Conservation (phyloP, 2,329 filamentous ascomycete species). For the Hypoxylon sp. region DNA sequence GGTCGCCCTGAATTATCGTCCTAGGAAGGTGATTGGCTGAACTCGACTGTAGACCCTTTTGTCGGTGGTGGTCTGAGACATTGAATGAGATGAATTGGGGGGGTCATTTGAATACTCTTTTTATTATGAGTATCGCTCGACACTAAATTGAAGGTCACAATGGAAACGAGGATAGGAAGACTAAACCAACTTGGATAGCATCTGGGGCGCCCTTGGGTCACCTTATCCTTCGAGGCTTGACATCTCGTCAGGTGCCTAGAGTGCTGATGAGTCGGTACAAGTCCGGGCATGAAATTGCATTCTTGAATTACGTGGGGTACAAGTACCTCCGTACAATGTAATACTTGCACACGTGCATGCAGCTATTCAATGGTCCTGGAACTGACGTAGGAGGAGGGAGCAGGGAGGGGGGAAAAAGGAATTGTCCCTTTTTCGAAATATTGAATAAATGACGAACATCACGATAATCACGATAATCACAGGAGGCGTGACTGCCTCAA, state of each 20-base stretch:
- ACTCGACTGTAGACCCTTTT: slow-evolving; percentile 30
- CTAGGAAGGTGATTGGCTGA: slow-evolving; percentile 36
- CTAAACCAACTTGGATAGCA: background rate
- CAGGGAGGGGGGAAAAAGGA: slow-evolving; percentile 24
- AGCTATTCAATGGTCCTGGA: slow-evolving; percentile 26
- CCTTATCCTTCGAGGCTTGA: slow-evolving; percentile 26
- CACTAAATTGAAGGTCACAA: slow-evolving; percentile 2
- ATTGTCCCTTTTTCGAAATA: slow-evolving; percentile 7
- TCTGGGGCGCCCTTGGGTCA: slow-evolving; percentile 5
- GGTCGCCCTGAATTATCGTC: slow-evolving; percentile 28
- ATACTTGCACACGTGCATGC: background rate
- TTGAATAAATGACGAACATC: slow-evolving; percentile 5
- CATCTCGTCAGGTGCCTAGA: slow-evolving; percentile 10
- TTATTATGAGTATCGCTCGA: slow-evolving; percentile 25
- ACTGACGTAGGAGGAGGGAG: slow-evolving; percentile 40
- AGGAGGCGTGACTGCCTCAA: slow-evolving; percentile 20
- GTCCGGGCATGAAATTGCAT: slow-evolving; percentile 20
- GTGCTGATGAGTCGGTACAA: slow-evolving; percentile 23
- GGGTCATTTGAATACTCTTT: slow-evolving; percentile 23
- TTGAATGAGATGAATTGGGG: slow-evolving; percentile 31
- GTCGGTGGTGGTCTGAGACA: slow-evolving; percentile 39
- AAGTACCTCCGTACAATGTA: slow-evolving; percentile 4
- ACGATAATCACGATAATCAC: slow-evolving; percentile 12
- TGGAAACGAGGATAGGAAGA: slow-evolving; percentile 15
- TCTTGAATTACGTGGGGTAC: slow-evolving; percentile 33